Base-by-base conservation (phyloP, 805 yeast species). In the Saturnispora galanensis region DNA sequence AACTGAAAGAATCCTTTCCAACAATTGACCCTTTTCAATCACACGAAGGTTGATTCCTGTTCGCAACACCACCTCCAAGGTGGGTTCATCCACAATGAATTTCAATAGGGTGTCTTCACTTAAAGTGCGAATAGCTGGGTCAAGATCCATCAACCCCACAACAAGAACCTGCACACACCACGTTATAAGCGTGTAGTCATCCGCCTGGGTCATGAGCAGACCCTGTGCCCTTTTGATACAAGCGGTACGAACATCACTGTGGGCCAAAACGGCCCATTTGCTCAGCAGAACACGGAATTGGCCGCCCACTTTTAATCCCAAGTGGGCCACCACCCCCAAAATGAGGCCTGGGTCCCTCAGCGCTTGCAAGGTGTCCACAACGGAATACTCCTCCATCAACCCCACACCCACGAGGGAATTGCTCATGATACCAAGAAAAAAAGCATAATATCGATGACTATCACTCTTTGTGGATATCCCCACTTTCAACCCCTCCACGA, bases 291-390 rank as follows among this genome's bases (percentile, higher is more conserved):
- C 39, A 21, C 39, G 31, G 4, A 37, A 26, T 18, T 37, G 31
- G 13, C 39, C 39, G 15, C 31, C 15, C 10, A 21, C 9, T n/a
- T 30, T 16, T 12, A 38, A 8, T 12, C 11, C 18, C 10, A 29
- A 15, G 10, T 12, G 13, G 16, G 10, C 10, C 2, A 29, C 18
- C 28, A 38, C 12, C 12, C 9, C 21, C 10, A 13, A 13, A n/a
- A 38, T 29, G 6, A 12, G 13, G 2, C 42, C n/a, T 8, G 31
- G 10, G 48, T 71, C 71, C 13, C 84, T 69, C 44, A 88, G 74
- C 53, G 85, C 85, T 53, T 83, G 81, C 42, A 88, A 68, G 63
- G 85, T 79, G 46, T 81, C 88, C 62, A 86, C 85, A 47, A 90
- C 72, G 53, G 88, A 83, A 93, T 95, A 85, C 49, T 84, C 79